These are phyloP conservation scores for Scutellaria baicalensis DNA, from an alignment of 257 asterid genomes.

Conservation along the genomic window DNA sequence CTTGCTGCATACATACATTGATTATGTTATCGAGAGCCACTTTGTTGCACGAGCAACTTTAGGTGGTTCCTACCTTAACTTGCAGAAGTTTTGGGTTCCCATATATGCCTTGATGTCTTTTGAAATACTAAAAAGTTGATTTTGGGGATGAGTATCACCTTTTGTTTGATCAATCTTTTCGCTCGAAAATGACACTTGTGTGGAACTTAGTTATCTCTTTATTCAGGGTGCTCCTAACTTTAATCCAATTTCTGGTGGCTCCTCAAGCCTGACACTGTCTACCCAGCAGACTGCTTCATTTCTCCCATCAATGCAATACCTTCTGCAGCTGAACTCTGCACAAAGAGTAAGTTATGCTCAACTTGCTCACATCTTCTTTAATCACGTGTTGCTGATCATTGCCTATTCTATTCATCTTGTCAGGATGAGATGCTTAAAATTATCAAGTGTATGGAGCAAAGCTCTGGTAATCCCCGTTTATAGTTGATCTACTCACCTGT, in stretches of 20 bases:
- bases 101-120: background rate
- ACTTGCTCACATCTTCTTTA: constrained; percentile 1
- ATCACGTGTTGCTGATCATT: constrained; percentile 27
- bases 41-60: background rate
- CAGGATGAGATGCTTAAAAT: constrained; percentile 71
- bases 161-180: background rate
- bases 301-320: constrained; percentile 61
- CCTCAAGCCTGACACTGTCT: constrained; percentile 36
- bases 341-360: constrained; percentile 52
- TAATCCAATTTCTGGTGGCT: constrained; percentile 41
- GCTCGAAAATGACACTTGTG: background rate
- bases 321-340: constrained; percentile 63
- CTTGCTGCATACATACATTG: background rate
- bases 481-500: background rate
- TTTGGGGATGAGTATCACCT: background rate
- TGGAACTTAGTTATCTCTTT: constrained; percentile 18
- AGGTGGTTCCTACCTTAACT: background rate
- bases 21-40: background rate
- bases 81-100: too few species aligned
- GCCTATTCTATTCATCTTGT: constrained; percentile 17
- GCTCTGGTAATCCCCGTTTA: constrained; percentile 46
- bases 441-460: constrained; percentile 65
- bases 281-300: constrained; percentile 39
- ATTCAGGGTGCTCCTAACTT: constrained; percentile 39
- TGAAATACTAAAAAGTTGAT: background rate